Base-by-base conservation (phyloP, 495 filamentous ascomycete genomes). In the Penicillium robsamsonii region DNA sequence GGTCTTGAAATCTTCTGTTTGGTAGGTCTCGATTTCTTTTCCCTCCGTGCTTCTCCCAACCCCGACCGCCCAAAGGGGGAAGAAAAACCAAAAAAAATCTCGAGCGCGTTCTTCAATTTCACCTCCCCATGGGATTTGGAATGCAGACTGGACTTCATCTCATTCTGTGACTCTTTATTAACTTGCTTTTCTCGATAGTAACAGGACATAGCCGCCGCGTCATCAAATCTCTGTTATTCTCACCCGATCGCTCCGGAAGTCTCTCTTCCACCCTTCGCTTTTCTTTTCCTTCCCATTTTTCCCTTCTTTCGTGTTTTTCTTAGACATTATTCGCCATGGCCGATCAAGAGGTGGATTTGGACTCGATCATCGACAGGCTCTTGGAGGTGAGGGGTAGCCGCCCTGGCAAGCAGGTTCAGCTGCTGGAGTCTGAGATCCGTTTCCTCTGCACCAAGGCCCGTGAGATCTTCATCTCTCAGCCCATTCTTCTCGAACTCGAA, bases 391-490 rank as follows among this genome's bases (percentile, higher is more conserved):
- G 94, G 79, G 94, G 94, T 66, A 97, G 93, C 81, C 84, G 94
- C 70, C 94, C 94, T 50, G 94, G 94, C 60, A 98, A 98, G 79
- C 94, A 97, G 76, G 95, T 98, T 40, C 94, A 98, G 75, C 84
- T 98, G 58, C 79, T 96, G 59, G 94, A 98, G 72, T 87, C 90
- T 51, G 95, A 98, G 80, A 98, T 98, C 62, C 90, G 94, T 65
- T 96, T 86, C 79, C 86, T 98, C 60, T 98, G 94, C 84, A 97
- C 94, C 65, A 98, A 97, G 80, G 92, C 94, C 38, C 88, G 94
- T 57, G 94, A 98, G 77, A 98, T 98, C 65, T 98, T 98, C 81
- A 98, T 98, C 75, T 97, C 92, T 52, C 94, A 98, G 82, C 94
- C 94, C 56, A 98, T 98, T 65, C 78, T 98, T 60, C 83, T 98